A percentile compares a stretch with the other conserved stretches of the same genome.
Evolutionary conservation across 352 stramenopile genomes (phyloP).

Genomic region (Phytophthora fragariae): DNA sequence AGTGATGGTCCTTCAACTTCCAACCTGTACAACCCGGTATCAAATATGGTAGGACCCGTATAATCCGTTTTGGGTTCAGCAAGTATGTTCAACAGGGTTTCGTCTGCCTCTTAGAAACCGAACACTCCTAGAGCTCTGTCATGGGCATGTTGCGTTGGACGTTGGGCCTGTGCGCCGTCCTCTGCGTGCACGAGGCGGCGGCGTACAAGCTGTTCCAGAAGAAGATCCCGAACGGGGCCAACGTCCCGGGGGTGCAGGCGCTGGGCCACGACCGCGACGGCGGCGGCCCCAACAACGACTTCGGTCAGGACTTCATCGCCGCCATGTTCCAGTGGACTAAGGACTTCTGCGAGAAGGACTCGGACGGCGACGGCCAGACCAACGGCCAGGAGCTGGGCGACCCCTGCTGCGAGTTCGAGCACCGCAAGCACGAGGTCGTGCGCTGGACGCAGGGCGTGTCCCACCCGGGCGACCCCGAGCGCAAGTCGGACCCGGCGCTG

Average conservation of each 20-base stretch:
- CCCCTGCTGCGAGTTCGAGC: constrained; percentile 67
- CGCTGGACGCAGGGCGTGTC: constrained; percentile 42
- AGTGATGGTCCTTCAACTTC: not conserved
- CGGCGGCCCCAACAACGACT: constrained; percentile 49
- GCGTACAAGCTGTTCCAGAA: constrained; percentile 37
- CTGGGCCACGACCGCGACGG: constrained; percentile 38
- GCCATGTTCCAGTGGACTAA: constrained; percentile 49
- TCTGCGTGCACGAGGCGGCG: not conserved
- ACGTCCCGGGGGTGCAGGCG: constrained; percentile 40
- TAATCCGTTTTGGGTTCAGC: constrained; percentile 3
- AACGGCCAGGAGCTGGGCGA: constrained; percentile 40
- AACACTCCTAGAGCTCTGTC: not conserved
- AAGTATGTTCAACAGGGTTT: not conserved
- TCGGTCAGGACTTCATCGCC: constrained; percentile 51
- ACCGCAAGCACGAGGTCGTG: constrained; percentile 29
- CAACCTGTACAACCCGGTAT: not conserved
- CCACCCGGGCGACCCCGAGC: constrained; percentile 34
- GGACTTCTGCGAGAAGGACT: constrained; percentile 56
- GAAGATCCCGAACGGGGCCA: constrained; percentile 40
- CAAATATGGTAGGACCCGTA: not conserved
- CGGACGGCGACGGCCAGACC: constrained; percentile 37
- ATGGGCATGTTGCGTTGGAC: not conserved
- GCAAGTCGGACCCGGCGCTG: constrained; percentile 34
- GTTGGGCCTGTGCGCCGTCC: not conserved
- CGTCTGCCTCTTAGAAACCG: not conserved